Conservation (phyloP, 2,329 filamentous ascomycete genomes). For the Parastagonospora nodorum region DNA sequence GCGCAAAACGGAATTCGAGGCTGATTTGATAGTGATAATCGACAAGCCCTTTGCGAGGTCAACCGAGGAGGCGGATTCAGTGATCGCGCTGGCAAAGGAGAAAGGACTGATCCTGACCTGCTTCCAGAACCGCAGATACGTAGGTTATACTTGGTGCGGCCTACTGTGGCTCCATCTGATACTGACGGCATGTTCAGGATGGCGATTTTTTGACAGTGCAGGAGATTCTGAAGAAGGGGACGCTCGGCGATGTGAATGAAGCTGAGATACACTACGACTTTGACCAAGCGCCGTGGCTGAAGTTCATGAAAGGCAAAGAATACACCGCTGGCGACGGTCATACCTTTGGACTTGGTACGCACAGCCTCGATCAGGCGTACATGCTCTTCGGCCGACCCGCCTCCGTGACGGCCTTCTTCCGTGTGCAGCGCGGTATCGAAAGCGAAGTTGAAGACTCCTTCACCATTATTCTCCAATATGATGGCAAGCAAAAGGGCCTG, state of each 20-base stretch:
- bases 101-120: neutral
- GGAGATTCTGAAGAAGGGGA: neutral
- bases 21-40: neutral
- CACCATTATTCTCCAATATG: neutral
- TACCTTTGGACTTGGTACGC: neutral
- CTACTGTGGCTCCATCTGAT: neutral
- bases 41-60: neutral
- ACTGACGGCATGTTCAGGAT: neutral
- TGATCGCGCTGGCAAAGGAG: neutral
- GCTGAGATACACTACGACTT: neutral
- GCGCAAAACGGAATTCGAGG: neutral
- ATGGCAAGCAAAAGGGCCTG: neutral
- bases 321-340: neutral
- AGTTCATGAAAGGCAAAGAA: neutral
- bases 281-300: neutral
- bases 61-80: neutral
- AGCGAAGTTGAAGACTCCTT: neutral
- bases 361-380: neutral
- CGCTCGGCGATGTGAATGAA: neutral
- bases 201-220: neutral
- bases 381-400: neutral
- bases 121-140: neutral
- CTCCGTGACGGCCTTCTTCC: neutral
- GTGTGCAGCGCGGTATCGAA: neutral
- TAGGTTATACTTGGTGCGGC: too few relatives aligned